These are phyloP conservation scores for Aspergillus sp. DNA, from an alignment of 2,329 filamentous ascomycete species.

Conservation along the genomic window DNA sequence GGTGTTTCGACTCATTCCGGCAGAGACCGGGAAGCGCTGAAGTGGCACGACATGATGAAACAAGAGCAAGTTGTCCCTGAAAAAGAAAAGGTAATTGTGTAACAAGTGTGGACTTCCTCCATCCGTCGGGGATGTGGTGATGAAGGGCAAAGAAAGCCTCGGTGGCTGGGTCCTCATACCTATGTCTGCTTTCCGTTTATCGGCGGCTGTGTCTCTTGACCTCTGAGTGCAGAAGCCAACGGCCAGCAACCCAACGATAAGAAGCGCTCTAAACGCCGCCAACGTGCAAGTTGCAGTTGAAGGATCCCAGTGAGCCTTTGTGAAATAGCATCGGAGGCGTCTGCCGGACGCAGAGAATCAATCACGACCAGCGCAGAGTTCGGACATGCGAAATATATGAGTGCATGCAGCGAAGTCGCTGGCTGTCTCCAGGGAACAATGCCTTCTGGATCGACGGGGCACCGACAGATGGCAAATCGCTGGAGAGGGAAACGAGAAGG, in stretches of 20 bases:
- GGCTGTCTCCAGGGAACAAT: neutral
- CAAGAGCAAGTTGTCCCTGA: slow-evolving; percentile 2
- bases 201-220: slow-evolving; percentile 12
- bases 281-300: slow-evolving; percentile 13
- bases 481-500: neutral
- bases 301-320: slow-evolving; percentile 8
- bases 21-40: slow-evolving; percentile 14
- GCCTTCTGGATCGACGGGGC: neutral
- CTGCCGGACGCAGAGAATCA: neutral
- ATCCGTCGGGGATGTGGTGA: slow-evolving; percentile 1
- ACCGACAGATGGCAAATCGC: slow-evolving; percentile 1
- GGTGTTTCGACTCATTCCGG: slow-evolving; percentile 14
- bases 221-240: slow-evolving; percentile 11
- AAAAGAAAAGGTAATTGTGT: slow-evolving; percentile 18
- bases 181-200: slow-evolving; percentile 6
- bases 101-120: slow-evolving; percentile 13
- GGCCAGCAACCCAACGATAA: slow-evolving; percentile 17
- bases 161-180: slow-evolving; percentile 2
- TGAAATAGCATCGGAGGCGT: neutral
- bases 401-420: neutral
- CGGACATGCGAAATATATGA: neutral
- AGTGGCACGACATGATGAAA: slow-evolving; percentile 16
- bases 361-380: neutral
- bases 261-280: slow-evolving; percentile 36
- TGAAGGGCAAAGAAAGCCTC: slow-evolving; percentile 5